Evolutionary conservation across 148 eudicot genomes (phyloP), one percentile per base, ranked within the genome.

Genomic region (Suaeda aralocaspica): DNA sequence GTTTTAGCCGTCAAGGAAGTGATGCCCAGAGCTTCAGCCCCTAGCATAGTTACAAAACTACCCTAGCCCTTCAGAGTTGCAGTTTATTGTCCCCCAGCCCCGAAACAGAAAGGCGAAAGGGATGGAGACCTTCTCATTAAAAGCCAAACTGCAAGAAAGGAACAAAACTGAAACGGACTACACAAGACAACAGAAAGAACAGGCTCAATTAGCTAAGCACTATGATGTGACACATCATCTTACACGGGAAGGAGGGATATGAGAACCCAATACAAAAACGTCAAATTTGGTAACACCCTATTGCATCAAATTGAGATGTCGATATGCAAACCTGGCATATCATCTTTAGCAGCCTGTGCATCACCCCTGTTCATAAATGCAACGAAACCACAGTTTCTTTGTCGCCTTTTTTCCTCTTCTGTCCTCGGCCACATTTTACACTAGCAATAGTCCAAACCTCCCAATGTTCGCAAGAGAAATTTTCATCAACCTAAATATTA

Each of bases 341-440:
- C 99, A 83, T 94, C 96, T 65, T 87, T 91, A 66, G 99, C 99
- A 67, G 99, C 99, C 82, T 94, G 99, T 77, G 88, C 99, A 79
- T 94, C 96, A 76, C 83, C 86, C 75, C 99, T 84, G 55, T 89
- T 94, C 99, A 94, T 94, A 76, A 94, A 94, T 78, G 99, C 96
- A 70, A 94, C 97, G 87, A 91, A 94, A 49, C 99, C 99, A 86
- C 97, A 94, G 81, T 91, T 89, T 72, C 97, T 86, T 84, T 94
- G 91, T 71, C 99, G 84, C 64, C 88, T 86, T 67, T 82, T 75
- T 74, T 91, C 99, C 82, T 94, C 99, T 76, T 94, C 99, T 66
- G 99, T 94, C 80, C 99, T 87, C 18, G 99, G 99, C 99, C 99
- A 94, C 99, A 94, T 94, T 94, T 94, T 51, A 94, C 99, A 80